Evolutionary conservation across 768 basidiomycete genomes (phyloP).

Genomic region (Chiua virens): DNA sequence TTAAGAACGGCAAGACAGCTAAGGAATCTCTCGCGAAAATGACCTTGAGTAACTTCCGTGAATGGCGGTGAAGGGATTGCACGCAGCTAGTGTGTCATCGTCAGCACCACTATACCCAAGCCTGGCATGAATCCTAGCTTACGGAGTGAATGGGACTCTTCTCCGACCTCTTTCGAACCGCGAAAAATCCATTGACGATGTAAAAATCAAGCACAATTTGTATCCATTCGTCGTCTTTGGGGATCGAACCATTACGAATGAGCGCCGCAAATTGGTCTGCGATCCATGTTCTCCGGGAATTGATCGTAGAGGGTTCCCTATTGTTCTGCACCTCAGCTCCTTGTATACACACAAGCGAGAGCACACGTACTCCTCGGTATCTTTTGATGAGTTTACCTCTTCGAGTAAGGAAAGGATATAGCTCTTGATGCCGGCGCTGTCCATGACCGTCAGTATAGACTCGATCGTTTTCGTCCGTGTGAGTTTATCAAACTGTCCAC

Average conservation of each 20-base stretch:
- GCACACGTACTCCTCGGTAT: constrained; percentile 39
- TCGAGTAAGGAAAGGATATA: constrained; percentile 74
- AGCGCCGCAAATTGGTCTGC: constrained; percentile 82
- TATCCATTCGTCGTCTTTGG: constrained; percentile 80
- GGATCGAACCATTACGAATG: constrained; percentile 75
- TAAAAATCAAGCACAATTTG: constrained; percentile 78
- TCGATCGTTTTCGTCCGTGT: constrained; percentile 94
- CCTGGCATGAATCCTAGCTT: constrained; percentile 28
- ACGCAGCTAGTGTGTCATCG: constrained; percentile 43
- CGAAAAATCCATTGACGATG: constrained; percentile 76
- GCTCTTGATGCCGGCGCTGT: constrained; percentile 66
- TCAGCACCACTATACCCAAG: not conserved
- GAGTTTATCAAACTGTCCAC: constrained; percentile 85
- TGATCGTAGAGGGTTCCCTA: constrained; percentile 48
- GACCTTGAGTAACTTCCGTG: constrained; percentile 67
- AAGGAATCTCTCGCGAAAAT: constrained; percentile 70
- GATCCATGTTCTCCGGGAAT: constrained; percentile 73
- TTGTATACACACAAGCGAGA: constrained; percentile 1
- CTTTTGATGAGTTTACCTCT: constrained; percentile 54
- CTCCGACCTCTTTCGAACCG: constrained; percentile 68
- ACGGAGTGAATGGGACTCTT: constrained; percentile 63
- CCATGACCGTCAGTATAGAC: constrained; percentile 73
- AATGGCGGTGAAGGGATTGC: constrained; percentile 63
- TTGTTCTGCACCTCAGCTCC: constrained; percentile 12
- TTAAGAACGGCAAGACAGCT: constrained; percentile 74